Evolutionary conservation across 2,329 filamentous ascomycete genomes (phyloP).

Genomic region (Aspergillus clavatus): DNA sequence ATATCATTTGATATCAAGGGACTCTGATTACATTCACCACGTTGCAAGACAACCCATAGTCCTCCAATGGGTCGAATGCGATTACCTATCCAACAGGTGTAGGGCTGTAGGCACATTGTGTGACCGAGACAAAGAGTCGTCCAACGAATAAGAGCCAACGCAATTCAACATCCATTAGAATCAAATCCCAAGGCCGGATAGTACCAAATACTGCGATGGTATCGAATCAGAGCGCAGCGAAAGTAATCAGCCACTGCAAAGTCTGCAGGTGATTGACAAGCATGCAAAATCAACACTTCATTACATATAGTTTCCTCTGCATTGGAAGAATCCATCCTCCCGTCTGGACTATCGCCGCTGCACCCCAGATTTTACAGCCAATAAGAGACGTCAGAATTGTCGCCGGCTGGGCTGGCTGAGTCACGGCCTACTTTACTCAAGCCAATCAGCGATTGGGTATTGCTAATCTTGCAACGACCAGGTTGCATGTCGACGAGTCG

Average conservation of each 20-base stretch:
- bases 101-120: too few relatives aligned
- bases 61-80: too few relatives aligned
- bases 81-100: too few relatives aligned
- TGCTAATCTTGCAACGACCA: slow-evolving; percentile 18
- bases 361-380: neutral
- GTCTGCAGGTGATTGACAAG: too few relatives aligned
- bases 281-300: too few relatives aligned
- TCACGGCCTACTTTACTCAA: neutral
- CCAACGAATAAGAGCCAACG: neutral
- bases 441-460: slow-evolving; percentile 24
- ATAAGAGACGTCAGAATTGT: neutral
- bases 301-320: too few relatives aligned
- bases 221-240: neutral
- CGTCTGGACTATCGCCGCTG: too few relatives aligned
- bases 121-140: neutral
- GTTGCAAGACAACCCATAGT: too few relatives aligned
- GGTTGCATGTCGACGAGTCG: neutral
- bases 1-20: too few relatives aligned
- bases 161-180: neutral
- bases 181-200: neutral
- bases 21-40: too few relatives aligned
- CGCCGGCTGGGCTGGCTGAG: neutral
- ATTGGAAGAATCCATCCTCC: too few relatives aligned
- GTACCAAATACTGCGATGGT: neutral
- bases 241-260: too few relatives aligned